Evolutionary conservation across 345 rosid species (phyloP).

Genomic region (Durio zibethinus): DNA sequence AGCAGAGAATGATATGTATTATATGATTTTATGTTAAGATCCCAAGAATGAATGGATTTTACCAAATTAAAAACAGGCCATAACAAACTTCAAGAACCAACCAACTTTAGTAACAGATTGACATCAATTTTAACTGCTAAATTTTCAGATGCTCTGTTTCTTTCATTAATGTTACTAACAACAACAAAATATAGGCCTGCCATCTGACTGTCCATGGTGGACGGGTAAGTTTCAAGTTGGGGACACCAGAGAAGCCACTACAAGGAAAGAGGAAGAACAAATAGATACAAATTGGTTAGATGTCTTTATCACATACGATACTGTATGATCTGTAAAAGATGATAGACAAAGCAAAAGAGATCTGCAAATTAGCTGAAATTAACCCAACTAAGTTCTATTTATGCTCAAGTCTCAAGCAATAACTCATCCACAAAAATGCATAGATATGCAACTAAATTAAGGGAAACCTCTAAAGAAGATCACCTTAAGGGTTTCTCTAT

Average conservation of each 20-base stretch:
- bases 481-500: constrained; percentile 91
- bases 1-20: not conserved
- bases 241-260: not conserved
- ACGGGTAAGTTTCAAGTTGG: not conserved
- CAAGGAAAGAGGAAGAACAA: not conserved
- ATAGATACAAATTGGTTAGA: not conserved
- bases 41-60: not conserved
- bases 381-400: not conserved
- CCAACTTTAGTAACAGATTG: not conserved
- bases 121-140: not conserved
- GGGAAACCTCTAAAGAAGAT: too few species aligned
- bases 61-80: not conserved
- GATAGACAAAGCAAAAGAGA: not conserved
- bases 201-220: not conserved
- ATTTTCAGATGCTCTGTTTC: not conserved
- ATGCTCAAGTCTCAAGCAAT: too few species aligned
- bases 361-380: not conserved
- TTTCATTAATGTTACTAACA: not conserved
- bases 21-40: not conserved
- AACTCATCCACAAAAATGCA: too few species aligned
- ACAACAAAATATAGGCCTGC: not conserved
- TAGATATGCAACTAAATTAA: too few species aligned
- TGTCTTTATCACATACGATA: not conserved
- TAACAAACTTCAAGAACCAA: not conserved
- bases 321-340: not conserved